These are phyloP conservation scores for Nakaseomyces bracarensis DNA, from an alignment of 1,139 yeast species.

Conservation along the genomic window DNA sequence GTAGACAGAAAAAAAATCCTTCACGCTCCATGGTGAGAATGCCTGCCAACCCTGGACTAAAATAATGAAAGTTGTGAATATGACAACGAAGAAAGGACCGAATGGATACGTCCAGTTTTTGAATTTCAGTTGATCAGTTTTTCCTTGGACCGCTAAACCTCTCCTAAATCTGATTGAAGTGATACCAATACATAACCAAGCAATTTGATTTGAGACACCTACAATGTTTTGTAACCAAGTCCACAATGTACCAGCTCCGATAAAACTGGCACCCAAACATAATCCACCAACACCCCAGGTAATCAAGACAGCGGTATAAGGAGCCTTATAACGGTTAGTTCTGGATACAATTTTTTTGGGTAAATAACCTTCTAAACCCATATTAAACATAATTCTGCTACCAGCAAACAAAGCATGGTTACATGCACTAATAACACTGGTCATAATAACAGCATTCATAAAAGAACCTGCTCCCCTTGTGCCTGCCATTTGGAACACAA, in stretches of 20 bases:
- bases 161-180: constrained; percentile 46
- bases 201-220: constrained; percentile 35
- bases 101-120: constrained; percentile 52
- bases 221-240: constrained; percentile 35
- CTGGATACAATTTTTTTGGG: constrained; percentile 39
- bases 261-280: constrained; percentile 34
- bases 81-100: constrained; percentile 51
- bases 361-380: constrained; percentile 43
- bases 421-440: constrained; percentile 45
- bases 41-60: constrained; percentile 59
- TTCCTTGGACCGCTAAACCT: constrained; percentile 39
- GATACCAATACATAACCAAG: constrained; percentile 36
- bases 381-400: constrained; percentile 40
- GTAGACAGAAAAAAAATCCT: constrained; percentile 44
- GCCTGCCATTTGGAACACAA: constrained; percentile 49
- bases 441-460: constrained; percentile 44
- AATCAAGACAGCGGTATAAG: constrained; percentile 36
- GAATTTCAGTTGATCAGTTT: constrained; percentile 33
- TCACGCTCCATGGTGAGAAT: constrained; percentile 48
- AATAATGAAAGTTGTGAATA: constrained; percentile 41
- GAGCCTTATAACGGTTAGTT: constrained; percentile 41
- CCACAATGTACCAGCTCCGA: constrained; percentile 34
- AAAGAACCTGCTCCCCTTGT: constrained; percentile 39
- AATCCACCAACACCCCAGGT: constrained; percentile 35
- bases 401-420: constrained; percentile 47